A percentile compares a stretch with the other conserved stretches of the same genome.
Evolutionary conservation across 352 stramenopile genomes (phyloP).

Genomic region (Globisporangium canariense): DNA sequence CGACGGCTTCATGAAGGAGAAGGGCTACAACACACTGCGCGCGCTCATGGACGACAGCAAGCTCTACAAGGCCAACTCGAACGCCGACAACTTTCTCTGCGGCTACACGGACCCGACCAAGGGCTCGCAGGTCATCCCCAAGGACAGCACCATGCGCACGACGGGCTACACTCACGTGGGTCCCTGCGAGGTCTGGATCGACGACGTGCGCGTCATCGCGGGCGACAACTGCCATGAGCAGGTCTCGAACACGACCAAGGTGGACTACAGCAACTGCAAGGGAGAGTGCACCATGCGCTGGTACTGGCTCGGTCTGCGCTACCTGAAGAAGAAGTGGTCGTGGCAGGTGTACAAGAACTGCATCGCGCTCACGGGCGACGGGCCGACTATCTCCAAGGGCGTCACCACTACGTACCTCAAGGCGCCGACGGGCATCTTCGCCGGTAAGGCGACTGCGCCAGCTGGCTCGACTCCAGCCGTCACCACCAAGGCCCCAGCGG

Average conservation of each 20-base stretch:
- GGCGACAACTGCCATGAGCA: conserved; percentile 45
- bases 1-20: conserved; percentile 17
- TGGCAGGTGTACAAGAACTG: conserved; percentile 72
- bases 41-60: conserved; percentile 21
- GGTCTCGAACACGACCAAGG: conserved; percentile 17
- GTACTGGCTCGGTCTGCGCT: conserved; percentile 60
- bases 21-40: conserved; percentile 19
- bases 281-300: conserved; percentile 39
- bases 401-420: conserved; percentile 13
- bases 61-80: conserved; percentile 19
- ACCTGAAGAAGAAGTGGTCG: conserved; percentile 43
- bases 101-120: conserved; percentile 16
- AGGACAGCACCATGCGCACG: conserved; percentile 30
- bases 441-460: conserved; percentile 8
- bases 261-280: conserved; percentile 53
- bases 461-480: not conserved
- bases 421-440: conserved; percentile 11
- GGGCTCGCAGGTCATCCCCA: conserved; percentile 16
- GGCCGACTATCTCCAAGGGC: conserved; percentile 16
- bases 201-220: conserved; percentile 34
- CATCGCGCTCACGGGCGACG: conserved; percentile 17
- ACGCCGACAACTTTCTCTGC: conserved; percentile 19
- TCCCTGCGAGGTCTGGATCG: conserved; percentile 58
- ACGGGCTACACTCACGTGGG: conserved; percentile 59
- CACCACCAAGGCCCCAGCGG: not conserved